Evolutionary conservation across 805 yeast species (phyloP).

Genomic region (Debaryomyces hansenii): DNA sequence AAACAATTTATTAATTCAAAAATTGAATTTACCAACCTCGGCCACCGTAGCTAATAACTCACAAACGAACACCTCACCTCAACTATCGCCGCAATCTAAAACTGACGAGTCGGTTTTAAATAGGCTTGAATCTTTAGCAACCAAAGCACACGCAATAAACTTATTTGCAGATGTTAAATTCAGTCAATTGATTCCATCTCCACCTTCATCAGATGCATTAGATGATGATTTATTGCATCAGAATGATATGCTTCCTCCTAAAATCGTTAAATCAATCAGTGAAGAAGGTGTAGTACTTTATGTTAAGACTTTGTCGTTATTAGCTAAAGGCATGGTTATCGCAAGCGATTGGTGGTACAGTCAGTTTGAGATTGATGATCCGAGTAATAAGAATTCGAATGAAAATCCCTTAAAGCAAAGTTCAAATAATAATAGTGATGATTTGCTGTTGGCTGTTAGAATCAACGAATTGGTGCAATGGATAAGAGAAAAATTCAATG

Average conservation of each 20-base stretch:
- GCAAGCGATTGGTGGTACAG: constrained; percentile 91
- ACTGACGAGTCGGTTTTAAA: constrained; percentile 40
- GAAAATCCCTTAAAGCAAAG: background rate
- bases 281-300: constrained; percentile 87
- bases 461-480: constrained; percentile 81
- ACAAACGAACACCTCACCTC: constrained; percentile 15
- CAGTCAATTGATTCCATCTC: constrained; percentile 77
- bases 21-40: constrained; percentile 30
- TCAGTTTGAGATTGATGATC: constrained; percentile 23
- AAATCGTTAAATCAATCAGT: constrained; percentile 58
- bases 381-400: background rate
- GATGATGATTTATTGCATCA: constrained; percentile 38
- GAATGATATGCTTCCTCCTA: constrained; percentile 53
- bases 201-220: constrained; percentile 49
- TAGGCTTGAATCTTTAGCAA: constrained; percentile 71
- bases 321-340: constrained; percentile 81
- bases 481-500: constrained; percentile 87
- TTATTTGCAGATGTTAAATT: constrained; percentile 90
- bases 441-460: constrained; percentile 29
- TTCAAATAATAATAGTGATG: constrained; percentile 2
- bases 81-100: constrained; percentile 16
- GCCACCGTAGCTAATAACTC: constrained; percentile 15
- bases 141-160: constrained; percentile 87
- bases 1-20: constrained; percentile 35
- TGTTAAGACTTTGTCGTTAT: constrained; percentile 76